A percentile compares a stretch with the other conserved stretches of the same genome.
These are phyloP conservation scores for Leccinum arenicola DNA, from an alignment of 768 basidiomycete genomes.

Conservation along the genomic window DNA sequence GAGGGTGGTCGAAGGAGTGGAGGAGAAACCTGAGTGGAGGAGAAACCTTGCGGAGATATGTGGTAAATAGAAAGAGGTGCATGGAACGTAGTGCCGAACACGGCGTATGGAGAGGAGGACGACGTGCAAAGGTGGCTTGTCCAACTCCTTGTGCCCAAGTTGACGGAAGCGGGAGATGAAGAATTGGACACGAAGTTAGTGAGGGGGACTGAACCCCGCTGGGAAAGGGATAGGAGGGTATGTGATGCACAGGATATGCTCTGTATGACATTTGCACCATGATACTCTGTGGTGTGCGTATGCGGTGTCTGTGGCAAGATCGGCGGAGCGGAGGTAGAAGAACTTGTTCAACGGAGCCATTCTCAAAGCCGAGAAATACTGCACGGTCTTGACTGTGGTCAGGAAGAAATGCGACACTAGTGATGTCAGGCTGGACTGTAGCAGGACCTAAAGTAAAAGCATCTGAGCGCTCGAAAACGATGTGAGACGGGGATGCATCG, in stretches of 20 bases:
- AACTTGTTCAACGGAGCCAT: slow-evolving; percentile 59
- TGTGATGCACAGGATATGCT: slow-evolving; percentile 47
- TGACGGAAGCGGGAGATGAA: slow-evolving; percentile 30
- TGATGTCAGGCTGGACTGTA: slow-evolving; percentile 44
- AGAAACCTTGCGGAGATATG: slow-evolving; percentile 47
- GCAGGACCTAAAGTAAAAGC: slow-evolving; percentile 35
- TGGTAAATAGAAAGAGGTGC: slow-evolving; percentile 56
- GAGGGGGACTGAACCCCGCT: slow-evolving; percentile 48
- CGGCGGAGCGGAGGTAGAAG: slow-evolving; percentile 25
- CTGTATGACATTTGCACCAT: slow-evolving; percentile 51
- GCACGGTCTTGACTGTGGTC: slow-evolving; percentile 44
- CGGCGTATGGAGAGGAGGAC: slow-evolving; percentile 56
- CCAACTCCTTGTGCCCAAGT: slow-evolving; percentile 61
- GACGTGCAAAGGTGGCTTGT: slow-evolving; percentile 51
- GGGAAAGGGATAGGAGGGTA: slow-evolving; percentile 55
- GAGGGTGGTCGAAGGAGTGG: slow-evolving; percentile 48
- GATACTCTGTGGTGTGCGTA: slow-evolving; percentile 24
- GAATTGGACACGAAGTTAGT: slow-evolving; percentile 26
- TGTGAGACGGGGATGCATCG: slow-evolving; percentile 37
- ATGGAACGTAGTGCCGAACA: slow-evolving; percentile 62
- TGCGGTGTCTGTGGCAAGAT: slow-evolving; percentile 4
- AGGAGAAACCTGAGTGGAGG: slow-evolving; percentile 41
- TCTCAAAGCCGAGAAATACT: slow-evolving; percentile 55
- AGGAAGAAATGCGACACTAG: slow-evolving; percentile 47
- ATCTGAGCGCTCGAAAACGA: slow-evolving; percentile 47